Conservation (phyloP, 805 yeast genomes). For the Pichia gijzeniarum region DNA sequence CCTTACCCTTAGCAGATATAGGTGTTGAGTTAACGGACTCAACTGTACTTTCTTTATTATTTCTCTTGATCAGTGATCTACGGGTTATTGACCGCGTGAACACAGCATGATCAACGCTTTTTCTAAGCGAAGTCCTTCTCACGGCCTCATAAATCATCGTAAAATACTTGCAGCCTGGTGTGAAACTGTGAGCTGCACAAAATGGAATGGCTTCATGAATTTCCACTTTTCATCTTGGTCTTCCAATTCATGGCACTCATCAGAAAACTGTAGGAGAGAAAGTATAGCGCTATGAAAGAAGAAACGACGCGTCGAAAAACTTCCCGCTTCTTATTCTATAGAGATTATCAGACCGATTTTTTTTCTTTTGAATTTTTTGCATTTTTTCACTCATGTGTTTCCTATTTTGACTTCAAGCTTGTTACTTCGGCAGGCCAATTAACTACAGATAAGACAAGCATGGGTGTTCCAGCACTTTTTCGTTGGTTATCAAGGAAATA, state of each 20-base stretch:
- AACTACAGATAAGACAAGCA: slow-evolving; percentile 19
- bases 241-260: too few relatives aligned
- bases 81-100: slow-evolving; percentile 11
- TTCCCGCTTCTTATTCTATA: too few relatives aligned
- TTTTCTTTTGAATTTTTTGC: too few relatives aligned
- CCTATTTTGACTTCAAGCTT: not conserved
- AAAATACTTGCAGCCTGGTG: too few relatives aligned
- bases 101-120: not conserved
- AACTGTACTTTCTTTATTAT: slow-evolving; percentile 2
- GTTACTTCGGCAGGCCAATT: not conserved
- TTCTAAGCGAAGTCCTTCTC: not conserved
- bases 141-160: too few relatives aligned
- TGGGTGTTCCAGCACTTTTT: slow-evolving; percentile 98
- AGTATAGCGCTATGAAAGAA: too few relatives aligned
- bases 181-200: too few relatives aligned
- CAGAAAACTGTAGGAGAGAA: too few relatives aligned
- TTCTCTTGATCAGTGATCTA: slow-evolving; percentile 9
- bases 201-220: too few relatives aligned
- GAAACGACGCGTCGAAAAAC: too few relatives aligned
- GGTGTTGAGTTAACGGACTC: slow-evolving; percentile 1
- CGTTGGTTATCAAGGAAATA: slow-evolving; percentile 92
- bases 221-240: too few relatives aligned
- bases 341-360: too few relatives aligned
- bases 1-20: slow-evolving; percentile 11
- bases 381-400: not conserved